Evolutionary conservation across 2,329 filamentous ascomycete genomes (phyloP).

Genomic region (Elsinoe arachidis): DNA sequence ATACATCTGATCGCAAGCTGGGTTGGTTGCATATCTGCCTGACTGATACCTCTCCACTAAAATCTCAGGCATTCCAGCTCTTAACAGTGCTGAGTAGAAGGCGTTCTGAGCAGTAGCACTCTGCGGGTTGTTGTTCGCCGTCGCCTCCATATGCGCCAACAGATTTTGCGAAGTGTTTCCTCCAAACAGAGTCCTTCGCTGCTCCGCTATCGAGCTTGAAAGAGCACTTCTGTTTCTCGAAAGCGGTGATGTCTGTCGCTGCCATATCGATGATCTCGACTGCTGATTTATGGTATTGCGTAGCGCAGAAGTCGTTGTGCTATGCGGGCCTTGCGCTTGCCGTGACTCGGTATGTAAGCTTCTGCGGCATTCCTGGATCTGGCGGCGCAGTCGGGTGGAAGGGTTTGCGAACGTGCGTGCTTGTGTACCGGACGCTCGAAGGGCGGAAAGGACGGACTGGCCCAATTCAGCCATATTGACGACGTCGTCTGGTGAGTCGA

Average conservation of each 20-base stretch:
- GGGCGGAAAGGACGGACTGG: not conserved
- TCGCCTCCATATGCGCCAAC: conserved; percentile 78
- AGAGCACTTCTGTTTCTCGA: conserved; percentile 18
- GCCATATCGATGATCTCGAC: not conserved
- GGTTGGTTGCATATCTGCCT: conserved; percentile 73
- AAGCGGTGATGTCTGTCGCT: conserved; percentile 24
- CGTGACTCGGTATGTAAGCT: not conserved
- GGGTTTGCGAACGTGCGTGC: not conserved
- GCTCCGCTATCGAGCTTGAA: conserved; percentile 17
- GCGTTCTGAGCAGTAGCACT: conserved; percentile 85
- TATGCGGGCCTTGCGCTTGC: not conserved
- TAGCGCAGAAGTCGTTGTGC: not conserved
- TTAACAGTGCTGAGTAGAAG: conserved; percentile 85
- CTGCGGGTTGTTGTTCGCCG: conserved; percentile 82
- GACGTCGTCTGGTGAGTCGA: not conserved
- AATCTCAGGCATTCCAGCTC: conserved; percentile 89
- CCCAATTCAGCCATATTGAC: conserved; percentile 6
- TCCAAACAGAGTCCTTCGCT: conserved; percentile 39
- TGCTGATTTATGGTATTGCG: not conserved
- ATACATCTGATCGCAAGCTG: conserved; percentile 70
- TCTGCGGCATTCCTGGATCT: conserved; percentile 19
- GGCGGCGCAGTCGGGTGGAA: not conserved
- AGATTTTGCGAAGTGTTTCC: conserved; percentile 43
- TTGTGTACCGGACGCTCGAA: not conserved
- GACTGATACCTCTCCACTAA: conserved; percentile 84